phyloP scores from a whole-genome alignment of 345 rosid genomes.

The Boechera divaricarpa region DNA sequence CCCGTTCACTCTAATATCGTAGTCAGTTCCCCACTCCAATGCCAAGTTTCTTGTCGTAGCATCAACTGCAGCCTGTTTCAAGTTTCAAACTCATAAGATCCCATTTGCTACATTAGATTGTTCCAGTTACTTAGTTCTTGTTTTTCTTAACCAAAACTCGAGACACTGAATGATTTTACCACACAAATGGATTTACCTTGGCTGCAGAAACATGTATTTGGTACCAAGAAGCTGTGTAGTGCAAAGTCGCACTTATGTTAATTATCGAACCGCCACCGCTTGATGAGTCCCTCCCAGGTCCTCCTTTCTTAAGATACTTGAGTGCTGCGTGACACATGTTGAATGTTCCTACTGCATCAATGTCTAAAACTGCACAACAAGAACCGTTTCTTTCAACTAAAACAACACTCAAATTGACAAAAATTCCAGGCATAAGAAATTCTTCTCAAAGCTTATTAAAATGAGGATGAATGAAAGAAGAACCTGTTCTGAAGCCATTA shows the following conservation, averaged over 20 bases:
- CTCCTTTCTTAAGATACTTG: constrained; percentile 76
- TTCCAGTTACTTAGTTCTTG: background rate
- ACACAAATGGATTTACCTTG: constrained; percentile 51
- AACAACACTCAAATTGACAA: background rate
- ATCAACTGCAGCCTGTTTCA: constrained; percentile 80
- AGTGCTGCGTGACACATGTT: constrained; percentile 75
- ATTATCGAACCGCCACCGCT: constrained; percentile 62
- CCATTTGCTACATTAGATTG: background rate
- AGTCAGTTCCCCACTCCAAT: constrained; percentile 83
- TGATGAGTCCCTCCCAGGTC: constrained; percentile 53
- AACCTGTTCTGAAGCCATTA: constrained; percentile 86
- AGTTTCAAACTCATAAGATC: constrained; percentile 16
- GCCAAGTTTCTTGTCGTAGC: constrained; percentile 73
- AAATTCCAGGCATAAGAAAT: background rate
- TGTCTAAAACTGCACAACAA: constrained; percentile 68
- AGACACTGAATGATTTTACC: background rate
- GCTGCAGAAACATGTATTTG: constrained; percentile 90
- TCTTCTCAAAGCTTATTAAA: background rate
- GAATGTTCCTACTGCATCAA: constrained; percentile 83
- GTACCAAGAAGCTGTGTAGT: constrained; percentile 82
- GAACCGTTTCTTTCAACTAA: background rate
- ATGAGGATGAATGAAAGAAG: background rate
- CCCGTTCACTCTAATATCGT: constrained; percentile 58
- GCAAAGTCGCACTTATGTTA: constrained; percentile 82
- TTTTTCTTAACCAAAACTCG: background rate